Conservation (phyloP, 1,284 basidiomycete species). For the Wolfiporia cocos region DNA sequence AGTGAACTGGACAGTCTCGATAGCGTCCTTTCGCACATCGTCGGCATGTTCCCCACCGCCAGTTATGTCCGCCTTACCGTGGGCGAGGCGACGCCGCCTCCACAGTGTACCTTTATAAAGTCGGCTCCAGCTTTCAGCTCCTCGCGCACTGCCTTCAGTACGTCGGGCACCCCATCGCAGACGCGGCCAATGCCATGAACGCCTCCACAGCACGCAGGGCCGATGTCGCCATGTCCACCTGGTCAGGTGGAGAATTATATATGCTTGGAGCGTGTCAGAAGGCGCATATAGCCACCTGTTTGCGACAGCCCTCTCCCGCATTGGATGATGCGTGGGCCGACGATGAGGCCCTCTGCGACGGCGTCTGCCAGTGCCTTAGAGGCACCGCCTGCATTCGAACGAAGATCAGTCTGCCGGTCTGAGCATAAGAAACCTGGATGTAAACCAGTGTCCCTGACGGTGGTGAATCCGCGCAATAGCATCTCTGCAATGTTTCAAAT, state of each 20-base stretch:
- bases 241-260: not conserved
- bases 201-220: constrained; percentile 33
- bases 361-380: constrained; percentile 35
- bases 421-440: not conserved
- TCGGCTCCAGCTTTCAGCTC: constrained; percentile 40
- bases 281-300: constrained; percentile 26
- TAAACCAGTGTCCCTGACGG: constrained; percentile 39
- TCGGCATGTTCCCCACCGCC: not conserved
- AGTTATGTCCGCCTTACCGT: constrained; percentile 16
- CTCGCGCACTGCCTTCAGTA: constrained; percentile 36
- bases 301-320: constrained; percentile 41
- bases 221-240: constrained; percentile 38
- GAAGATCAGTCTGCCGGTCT: not conserved
- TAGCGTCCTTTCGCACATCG: constrained; percentile 25
- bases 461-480: constrained; percentile 41
- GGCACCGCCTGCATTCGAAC: constrained; percentile 28
- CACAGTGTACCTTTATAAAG: constrained; percentile 38
- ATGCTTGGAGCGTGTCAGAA: not conserved
- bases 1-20: constrained; percentile 41
- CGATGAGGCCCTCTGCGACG: constrained; percentile 35
- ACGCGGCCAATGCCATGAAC: constrained; percentile 31
- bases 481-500: constrained; percentile 26
- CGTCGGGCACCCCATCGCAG: constrained; percentile 35
- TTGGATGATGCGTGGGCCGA: constrained; percentile 37
- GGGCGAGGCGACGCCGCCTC: constrained; percentile 38